Base-by-base conservation (phyloP, 768 basidiomycete genomes). In the Nevesoporus exiguus region DNA sequence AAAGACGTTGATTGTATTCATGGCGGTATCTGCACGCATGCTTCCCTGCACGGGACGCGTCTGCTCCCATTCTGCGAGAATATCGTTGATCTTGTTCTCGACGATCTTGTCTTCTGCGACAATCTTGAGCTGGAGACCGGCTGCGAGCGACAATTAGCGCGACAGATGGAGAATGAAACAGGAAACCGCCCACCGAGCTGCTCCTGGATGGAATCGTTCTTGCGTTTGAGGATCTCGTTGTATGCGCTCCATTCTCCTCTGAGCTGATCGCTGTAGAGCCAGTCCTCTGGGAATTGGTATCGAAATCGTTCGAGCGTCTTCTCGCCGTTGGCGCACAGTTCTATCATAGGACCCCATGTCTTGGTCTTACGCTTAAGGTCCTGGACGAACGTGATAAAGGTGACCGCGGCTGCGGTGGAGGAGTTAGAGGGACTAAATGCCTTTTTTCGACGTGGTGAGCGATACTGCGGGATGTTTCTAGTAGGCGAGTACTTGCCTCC, bases 21-120 rank as follows among this genome's bases (percentile, higher is more conserved):
- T 90, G 27, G 97, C 97, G 2, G 86, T 90, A 68, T 98, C 97
- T 4, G 96, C 94, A 61, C 93, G 90, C 80, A 98, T 86, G 73
- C 83, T 92, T 36, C 97, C 97, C 71, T 98, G 95, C 14, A 99
- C 92, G 0, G 97, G 97, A 64, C 97, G 92, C 58, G 88, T 92
- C 65, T 87, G 81, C 68, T 98, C 95, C 97, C 97, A 98, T 70
- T 98, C 97, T 52, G 78, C 73, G 15, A 97, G 78, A 54, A 93
- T 81, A 63, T 97, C 94, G 63, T 81, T 86, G 66, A 98, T 94
- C 75, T 93, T 94, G 73, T 93, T 91, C 76, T 96, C 93, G 1
- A 98, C 85, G 51, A 98, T 93, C 76, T 96, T 96, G 77, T 98
- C 97, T 71, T 99, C 94, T 2, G 97, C 94, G n/a, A 96, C 91